Conservation (phyloP, 2,329 filamentous ascomycete genomes). For the Aspergillus fructus region DNA sequence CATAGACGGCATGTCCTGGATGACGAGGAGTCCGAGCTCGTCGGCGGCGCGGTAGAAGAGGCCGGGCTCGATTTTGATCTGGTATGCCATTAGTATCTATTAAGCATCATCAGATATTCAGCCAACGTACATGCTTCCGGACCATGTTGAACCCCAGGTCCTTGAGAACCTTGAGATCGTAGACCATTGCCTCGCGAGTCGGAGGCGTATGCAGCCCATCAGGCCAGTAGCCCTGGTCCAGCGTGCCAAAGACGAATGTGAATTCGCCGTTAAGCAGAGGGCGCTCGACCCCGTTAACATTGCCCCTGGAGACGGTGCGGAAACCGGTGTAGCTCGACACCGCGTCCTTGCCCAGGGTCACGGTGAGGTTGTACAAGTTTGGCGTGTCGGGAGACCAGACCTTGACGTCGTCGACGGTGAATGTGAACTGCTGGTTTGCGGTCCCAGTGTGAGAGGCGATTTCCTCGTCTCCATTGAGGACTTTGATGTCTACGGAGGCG, state of each 20-base stretch:
- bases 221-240: conserved; percentile 72
- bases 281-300: conserved; percentile 58
- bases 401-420: conserved; percentile 55
- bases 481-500: conserved; percentile 39
- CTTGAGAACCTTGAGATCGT: conserved; percentile 64
- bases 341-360: conserved; percentile 54
- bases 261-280: conserved; percentile 69
- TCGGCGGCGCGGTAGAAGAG: conserved; percentile 69
- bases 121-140: conserved; percentile 60
- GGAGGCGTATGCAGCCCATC: conserved; percentile 68
- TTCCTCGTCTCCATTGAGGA: conserved; percentile 39
- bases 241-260: conserved; percentile 65
- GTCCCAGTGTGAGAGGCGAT: conserved; percentile 48
- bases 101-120: no score
- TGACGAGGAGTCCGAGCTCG: conserved; percentile 63
- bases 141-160: conserved; percentile 68
- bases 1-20: conserved; percentile 73
- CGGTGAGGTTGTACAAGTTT: conserved; percentile 62
- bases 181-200: conserved; percentile 66
- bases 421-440: conserved; percentile 54
- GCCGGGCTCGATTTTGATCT: conserved; percentile 67
- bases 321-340: conserved; percentile 69
- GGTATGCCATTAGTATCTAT: not conserved
- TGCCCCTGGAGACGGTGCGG: conserved; percentile 59
- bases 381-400: conserved; percentile 67